Evolutionary conservation across 208 protist species (phyloP).

Genomic region (Trypanosoma mega): DNA sequence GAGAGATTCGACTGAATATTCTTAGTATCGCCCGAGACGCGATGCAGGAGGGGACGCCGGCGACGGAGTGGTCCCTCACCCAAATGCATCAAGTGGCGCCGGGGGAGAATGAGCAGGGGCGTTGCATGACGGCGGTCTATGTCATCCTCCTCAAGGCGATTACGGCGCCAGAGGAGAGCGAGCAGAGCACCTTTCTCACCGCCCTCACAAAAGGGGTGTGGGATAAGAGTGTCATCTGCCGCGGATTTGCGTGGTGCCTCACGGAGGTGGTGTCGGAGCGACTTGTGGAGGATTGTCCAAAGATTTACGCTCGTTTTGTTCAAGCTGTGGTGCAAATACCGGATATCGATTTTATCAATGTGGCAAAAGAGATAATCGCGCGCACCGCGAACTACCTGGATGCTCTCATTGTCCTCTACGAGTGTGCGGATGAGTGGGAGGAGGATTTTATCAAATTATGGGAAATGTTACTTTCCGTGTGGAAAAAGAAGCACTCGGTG

Average conservation of each 20-base stretch:
- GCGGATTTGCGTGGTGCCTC: conserved; percentile 81
- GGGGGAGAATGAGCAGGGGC: conserved; percentile 39
- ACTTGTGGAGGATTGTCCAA: conserved; percentile 69
- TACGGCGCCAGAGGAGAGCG: conserved; percentile 42
- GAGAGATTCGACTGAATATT: conserved; percentile 47
- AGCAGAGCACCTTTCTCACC: conserved; percentile 42
- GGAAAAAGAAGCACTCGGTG: conserved; percentile 28
- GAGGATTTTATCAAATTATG: conserved; percentile 81
- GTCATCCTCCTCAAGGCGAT: conserved; percentile 54
- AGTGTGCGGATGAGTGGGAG: conserved; percentile 58
- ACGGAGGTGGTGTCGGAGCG: conserved; percentile 56
- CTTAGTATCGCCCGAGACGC: conserved; percentile 63
- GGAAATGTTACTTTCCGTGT: conserved; percentile 43
- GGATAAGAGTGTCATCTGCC: conserved; percentile 51
- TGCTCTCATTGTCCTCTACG: conserved; percentile 44
- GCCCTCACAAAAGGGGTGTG: conserved; percentile 48
- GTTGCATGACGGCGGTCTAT: conserved; percentile 65
- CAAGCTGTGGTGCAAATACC: conserved; percentile 35
- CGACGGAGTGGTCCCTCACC: conserved; percentile 37
- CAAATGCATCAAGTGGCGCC: conserved; percentile 42
- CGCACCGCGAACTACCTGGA: conserved; percentile 87
- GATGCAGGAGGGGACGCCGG: conserved; percentile 29
- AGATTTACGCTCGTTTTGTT: conserved; percentile 64
- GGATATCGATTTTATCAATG: conserved; percentile 46
- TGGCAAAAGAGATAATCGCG: conserved; percentile 68